Evolutionary conservation across 2,329 filamentous ascomycete species (phyloP), one percentile per base, ranked within the genome.

Genomic region (Epichloe elymi): DNA sequence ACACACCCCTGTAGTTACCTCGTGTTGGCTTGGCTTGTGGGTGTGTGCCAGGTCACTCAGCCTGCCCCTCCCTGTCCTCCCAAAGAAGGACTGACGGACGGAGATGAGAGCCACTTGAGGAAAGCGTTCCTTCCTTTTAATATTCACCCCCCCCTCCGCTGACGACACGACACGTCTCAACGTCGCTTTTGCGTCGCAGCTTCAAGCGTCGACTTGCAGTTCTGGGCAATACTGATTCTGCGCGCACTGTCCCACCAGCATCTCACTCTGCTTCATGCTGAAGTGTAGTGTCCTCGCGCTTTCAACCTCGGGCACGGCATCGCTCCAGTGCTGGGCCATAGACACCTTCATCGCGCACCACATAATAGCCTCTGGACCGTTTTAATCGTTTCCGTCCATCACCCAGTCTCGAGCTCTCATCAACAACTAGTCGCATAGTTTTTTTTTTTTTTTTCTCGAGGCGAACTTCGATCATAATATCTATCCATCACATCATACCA

Each of bases 401-500:
- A 41, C 39, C 17, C 12, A 36, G 3, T 14, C 44, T 12, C 35
- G 44, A 46, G 20, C n/a, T n/a, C 37, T 35, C 38, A 41, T 2
- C 38, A 36, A 5, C 20, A 35, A 40, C n/a, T 17, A 6, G 39
- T 39, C 8, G 20, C n/a, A 35, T 5, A 6, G 15, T 11, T 17
- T 19, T 36, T 10, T 26, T 10, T 26, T 10, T 26, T 26, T 23
- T 7, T 23, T 23, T 11, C n/a, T 15, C 23, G 35, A 19, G 19
- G 17, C 14, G n/a, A 48, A 40, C 4, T 20, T 4, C 11, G 35
- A 17, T 26, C 15, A 8, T 33, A 15, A 43, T 49, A 19, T 45
- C n/a, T 12, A 12, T 36, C 20, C 23, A 38, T 19, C 23, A 33
- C 30, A 88, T 36, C 12, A 38, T 46, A 51, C 36, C 45, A 60